Evolutionary conservation across 495 filamentous ascomycete species (phyloP).

Genomic region (Aspergillus sclerotiicarbonarius): DNA sequence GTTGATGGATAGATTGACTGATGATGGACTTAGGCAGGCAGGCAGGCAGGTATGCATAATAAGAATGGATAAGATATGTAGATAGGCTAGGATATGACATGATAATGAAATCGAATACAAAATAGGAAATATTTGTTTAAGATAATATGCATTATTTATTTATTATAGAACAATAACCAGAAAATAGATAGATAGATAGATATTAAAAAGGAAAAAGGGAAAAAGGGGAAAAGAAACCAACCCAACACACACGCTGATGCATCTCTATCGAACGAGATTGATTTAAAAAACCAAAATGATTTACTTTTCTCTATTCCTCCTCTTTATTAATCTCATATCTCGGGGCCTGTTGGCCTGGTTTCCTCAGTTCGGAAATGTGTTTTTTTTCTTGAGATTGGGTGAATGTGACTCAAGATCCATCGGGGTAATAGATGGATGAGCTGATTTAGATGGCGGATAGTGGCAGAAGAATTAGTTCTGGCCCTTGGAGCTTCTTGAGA

Average conservation of each 20-base stretch:
- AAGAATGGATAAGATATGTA: too few species aligned
- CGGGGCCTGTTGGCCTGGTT: too few species aligned
- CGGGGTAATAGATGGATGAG: too few species aligned
- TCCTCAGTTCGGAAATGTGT: not conserved
- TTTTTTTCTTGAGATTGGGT: not conserved
- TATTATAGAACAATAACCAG: not conserved
- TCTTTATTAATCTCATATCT: not conserved
- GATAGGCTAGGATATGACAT: not conserved
- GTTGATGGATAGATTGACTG: not conserved
- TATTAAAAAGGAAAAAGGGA: not conserved
- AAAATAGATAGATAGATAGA: not conserved
- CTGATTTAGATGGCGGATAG: not conserved
- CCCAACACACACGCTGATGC: constrained; percentile 4
- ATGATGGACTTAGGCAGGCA: not conserved
- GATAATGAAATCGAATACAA: not conserved
- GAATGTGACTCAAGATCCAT: too few species aligned
- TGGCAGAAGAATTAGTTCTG: constrained; percentile 2
- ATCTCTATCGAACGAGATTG: not conserved
- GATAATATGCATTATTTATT: not conserved
- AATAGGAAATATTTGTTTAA: not conserved
- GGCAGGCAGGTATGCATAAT: not conserved
- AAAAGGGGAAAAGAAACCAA: not conserved
- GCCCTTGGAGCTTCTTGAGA: constrained; percentile 26
- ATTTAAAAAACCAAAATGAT: not conserved
- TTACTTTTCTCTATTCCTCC: not conserved